Conservation (phyloP, 2,329 filamentous ascomycete species). For the Ilyonectria mors-panacis region DNA sequence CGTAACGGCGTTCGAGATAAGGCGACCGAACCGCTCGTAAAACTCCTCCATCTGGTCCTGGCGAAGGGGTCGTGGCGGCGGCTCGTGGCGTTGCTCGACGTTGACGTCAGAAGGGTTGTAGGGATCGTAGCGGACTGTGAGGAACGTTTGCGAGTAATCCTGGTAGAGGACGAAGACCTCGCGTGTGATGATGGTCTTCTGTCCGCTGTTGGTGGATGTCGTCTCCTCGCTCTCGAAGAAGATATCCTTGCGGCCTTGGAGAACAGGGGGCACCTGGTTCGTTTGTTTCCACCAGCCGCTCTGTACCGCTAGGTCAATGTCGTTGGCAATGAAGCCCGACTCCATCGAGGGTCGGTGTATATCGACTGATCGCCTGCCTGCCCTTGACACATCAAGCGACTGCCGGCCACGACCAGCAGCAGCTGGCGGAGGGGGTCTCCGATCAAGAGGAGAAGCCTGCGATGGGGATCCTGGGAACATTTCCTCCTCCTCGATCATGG, state of each 20-base stretch:
- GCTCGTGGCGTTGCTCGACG: constrained; percentile 89
- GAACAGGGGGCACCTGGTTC: constrained; percentile 82
- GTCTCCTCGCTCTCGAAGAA: constrained; percentile 87
- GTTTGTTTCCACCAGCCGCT: constrained; percentile 91
- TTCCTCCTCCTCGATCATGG: constrained; percentile 62
- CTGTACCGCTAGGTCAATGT: constrained; percentile 82
- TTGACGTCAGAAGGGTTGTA: constrained; percentile 80
- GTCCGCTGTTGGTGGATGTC: constrained; percentile 76
- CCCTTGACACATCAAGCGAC: constrained; percentile 57
- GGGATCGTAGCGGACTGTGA: constrained; percentile 85
- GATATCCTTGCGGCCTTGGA: constrained; percentile 88
- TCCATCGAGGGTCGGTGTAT: constrained; percentile 81
- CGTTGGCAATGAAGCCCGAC: constrained; percentile 87
- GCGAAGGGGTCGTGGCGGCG: constrained; percentile 83
- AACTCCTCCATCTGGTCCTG: constrained; percentile 95
- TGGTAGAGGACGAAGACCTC: constrained; percentile 91
- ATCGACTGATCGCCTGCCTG: constrained; percentile 78
- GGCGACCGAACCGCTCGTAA: constrained; percentile 85
- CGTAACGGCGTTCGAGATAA: constrained; percentile 79
- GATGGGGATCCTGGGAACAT: constrained; percentile 66
- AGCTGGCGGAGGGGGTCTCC: constrained; percentile 61
- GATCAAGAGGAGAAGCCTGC: constrained; percentile 61
- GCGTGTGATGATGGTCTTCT: constrained; percentile 81
- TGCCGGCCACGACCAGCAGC: constrained; percentile 48
- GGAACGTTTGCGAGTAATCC: constrained; percentile 95